phyloP scores from a whole-genome alignment of 108 stramenopile species.

The Chaetoceros tenuissimus region DNA sequence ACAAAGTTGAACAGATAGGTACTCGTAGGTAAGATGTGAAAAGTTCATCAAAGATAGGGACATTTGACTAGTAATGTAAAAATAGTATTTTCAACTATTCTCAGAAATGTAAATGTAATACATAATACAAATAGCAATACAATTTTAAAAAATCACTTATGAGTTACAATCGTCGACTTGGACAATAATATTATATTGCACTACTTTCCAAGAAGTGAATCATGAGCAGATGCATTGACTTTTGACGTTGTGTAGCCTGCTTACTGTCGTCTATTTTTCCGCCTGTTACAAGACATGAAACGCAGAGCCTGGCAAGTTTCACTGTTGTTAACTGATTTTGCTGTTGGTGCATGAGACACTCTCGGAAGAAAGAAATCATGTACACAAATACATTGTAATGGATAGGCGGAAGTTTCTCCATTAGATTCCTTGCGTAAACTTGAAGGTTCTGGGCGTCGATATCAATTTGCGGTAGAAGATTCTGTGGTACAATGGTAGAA shows the following conservation, averaged over 20 bases:
- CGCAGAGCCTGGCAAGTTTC: conserved; percentile 76
- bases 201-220: conserved; percentile 54
- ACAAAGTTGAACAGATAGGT: no score
- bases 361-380: conserved; percentile 91
- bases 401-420: conserved; percentile 87
- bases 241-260: conserved; percentile 21
- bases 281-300: conserved; percentile 49
- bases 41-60: no score
- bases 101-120: background rate
- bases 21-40: no score
- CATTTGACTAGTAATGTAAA: background rate
- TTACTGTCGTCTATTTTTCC: conserved; percentile 41
- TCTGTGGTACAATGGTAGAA: conserved; percentile 73
- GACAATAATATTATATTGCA: conserved; percentile 20
- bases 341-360: conserved; percentile 64
- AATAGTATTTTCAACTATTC: background rate
- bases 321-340: conserved; percentile 63
- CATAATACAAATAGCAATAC: background rate
- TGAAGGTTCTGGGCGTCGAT: conserved; percentile 81
- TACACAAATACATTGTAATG: conserved; percentile 97
- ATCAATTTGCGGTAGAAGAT: conserved; percentile 71
- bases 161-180: background rate
- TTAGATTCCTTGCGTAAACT: conserved; percentile 58
- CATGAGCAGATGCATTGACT: conserved; percentile 46
- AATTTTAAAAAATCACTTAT: background rate